Evolutionary conservation across 2,329 filamentous ascomycete species (phyloP), one percentile per base, ranked within the genome.

Genomic region (Xylaria sp.): DNA sequence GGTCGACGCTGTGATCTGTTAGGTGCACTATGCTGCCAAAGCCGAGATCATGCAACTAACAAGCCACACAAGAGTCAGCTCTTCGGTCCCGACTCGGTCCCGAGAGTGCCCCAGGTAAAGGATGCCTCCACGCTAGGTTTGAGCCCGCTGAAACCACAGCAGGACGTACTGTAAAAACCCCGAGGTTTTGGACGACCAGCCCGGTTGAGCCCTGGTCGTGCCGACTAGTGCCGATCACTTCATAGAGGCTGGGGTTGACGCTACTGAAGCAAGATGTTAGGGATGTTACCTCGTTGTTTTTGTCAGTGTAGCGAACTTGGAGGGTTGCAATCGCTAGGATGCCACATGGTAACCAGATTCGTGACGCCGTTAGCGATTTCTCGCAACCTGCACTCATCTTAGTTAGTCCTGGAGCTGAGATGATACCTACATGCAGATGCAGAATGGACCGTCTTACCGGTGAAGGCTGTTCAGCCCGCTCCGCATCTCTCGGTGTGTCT

Each of bases 61-160:
- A 53, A 62, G 59, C 67, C 36, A 46, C 67, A 53, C 8, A 18
- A 62, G 25, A 43, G 63, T 34, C 10, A 61, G 20, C 23, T 28
- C 23, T 53, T 70, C 68, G 68, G 68, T 70, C 65, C 68, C 68
- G 68, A 68, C 36, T 63, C 68, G 68, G 68, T 70, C 66, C 68
- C 68, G 68, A 70, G 5, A 32, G 46, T 30, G 20, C 25, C 10
- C 1, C 8, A 12, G 39, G 23, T 12, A 20, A 45, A 30, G 34
- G 20, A 2, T 32, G 25, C n/a, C 41, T 6, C 1, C 15, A 18
- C 4, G 39, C 39, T n/a, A 2, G 3, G 41, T 23, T 45, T n/a
- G 12, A 18, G 46, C 45, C n/a, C 20, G 41, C 41, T 20, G n/a
- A 25, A 46, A 46, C 20, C 3, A 46, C 20, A 46, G 43, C 23